Evolutionary conservation across 2,329 filamentous ascomycete species (phyloP), one percentile per base, ranked within the genome.

Genomic region (Chaetomiaceae sp.): DNA sequence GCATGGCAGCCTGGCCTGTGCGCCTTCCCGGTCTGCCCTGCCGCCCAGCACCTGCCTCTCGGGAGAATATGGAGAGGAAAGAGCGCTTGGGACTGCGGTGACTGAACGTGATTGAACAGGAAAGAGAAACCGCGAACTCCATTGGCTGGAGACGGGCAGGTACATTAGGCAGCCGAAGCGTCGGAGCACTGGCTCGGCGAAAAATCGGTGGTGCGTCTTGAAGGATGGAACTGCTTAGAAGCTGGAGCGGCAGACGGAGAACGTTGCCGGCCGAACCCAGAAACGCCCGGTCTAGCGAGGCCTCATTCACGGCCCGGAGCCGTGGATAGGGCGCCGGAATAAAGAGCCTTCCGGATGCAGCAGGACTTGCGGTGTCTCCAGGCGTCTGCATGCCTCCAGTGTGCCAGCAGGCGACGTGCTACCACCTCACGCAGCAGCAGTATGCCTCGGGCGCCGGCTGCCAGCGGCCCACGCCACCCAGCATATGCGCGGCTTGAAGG

Each of bases 1-100:
- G 27, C 30, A 29, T 38, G 12, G 37, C 34, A 29, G 10, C 45
- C 15, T 53, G 49, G 51, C 52, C 52, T 53, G 52, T 56, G 52
- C 52, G 37, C 33, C 39, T 33, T 38, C 34, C 19, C 9, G 6
- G 34, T 32, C 17, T 20, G 19, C 27, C 30, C 29, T 32, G 38
- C n/a, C 27, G 36, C 42, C 12, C 22, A 5, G 9, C 6, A 24
- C 6, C 22, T 24, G 22, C n/a, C n/a, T n/a, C 22, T 24, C 30
- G 38, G 14, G 19, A 18, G 29, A 32, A 5, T 24, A n/a, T n/a
- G n/a, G n/a, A n/a, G n/a, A n/a, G 40, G 20, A 45, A 48, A 22
- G 3, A 22, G 19, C 12, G 20, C 29, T 14, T 5, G 5, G 22
- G 22, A 9, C 22, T 14, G 17, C 32, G 17, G 14, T 22, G 48